Evolutionary conservation across 805 yeast species (phyloP), one percentile per base, ranked within the genome.

Genomic region (Ogataea populi-albae): DNA sequence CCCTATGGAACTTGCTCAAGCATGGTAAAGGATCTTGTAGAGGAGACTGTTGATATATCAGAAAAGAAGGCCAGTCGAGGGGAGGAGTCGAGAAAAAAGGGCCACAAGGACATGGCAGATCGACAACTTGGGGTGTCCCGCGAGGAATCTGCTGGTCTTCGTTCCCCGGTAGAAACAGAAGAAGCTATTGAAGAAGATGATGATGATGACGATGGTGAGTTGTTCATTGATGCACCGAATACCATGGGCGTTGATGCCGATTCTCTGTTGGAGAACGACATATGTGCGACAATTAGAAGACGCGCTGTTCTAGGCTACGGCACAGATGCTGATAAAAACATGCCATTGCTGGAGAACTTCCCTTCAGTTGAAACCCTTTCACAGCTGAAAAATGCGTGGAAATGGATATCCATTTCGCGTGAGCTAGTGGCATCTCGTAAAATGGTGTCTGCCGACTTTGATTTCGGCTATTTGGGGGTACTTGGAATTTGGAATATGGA

Each of bases 391-490:
- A 81, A 86, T 48, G 82, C 95, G 0, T 91, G 98, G 98, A 79
- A 82, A 53, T 91, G 98, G 98, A 62, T 91, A 21, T 74, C 77
- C 1, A 74, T 85, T 33, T 86, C 94, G 0, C 72, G 76, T 35
- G 76, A 74, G 26, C 70, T 85, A 1, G 77, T 78, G 4, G 71
- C 71, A 14, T 74, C 79, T 32, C 82, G 86, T 0, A 65, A 81
- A 2, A 81, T 86, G 83, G 65, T 75, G 3, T 71, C 82, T 4
- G 79, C 77, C 17, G 80, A 75, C 12, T 64, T 86, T 24, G 96
- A 91, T 54, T 68, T 91, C 21, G 89, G 95, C 1, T 88, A 76
- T 55, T 81, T 84, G 46, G 98, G 98, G 5, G 94, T 91, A 3
- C 60, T 79, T 18, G 95, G 95, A 7, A 77, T 91, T 23, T 91